Conservation (phyloP, 2,329 filamentous ascomycete species). For the Ascochyta koolunga region DNA sequence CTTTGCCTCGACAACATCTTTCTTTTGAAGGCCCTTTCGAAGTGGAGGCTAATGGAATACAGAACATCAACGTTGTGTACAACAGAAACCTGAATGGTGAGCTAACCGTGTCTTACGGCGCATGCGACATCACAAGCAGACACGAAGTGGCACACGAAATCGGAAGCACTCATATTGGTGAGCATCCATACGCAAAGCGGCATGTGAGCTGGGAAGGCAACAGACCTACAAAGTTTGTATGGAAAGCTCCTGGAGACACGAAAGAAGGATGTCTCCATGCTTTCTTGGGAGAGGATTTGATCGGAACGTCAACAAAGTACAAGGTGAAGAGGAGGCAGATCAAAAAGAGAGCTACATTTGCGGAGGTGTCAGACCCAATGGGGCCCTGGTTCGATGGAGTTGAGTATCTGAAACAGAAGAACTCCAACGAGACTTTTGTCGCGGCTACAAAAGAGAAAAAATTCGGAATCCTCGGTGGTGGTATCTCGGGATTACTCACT, state of each 20-base stretch:
- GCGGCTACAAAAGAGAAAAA: conserved; percentile 58
- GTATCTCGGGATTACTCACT: conserved; percentile 67
- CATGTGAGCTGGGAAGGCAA: conserved; percentile 22
- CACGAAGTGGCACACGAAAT: conserved; percentile 20
- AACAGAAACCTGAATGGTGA: conserved; percentile 24
- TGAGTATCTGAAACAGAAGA: conserved; percentile 58
- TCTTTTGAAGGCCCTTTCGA: conserved; percentile 4
- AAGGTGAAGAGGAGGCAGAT: conserved; percentile 29
- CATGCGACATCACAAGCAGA: conserved; percentile 15
- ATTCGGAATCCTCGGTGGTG: conserved; percentile 67
- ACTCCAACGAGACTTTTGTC: conserved; percentile 57
- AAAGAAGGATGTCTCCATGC: conserved; percentile 49
- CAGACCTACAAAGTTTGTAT: conserved; percentile 46
- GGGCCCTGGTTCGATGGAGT: conserved; percentile 70
- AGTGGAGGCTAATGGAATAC: conserved; percentile 7
- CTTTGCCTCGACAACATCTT: not conserved
- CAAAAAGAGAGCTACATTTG: conserved; percentile 34
- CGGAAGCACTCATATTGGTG: conserved; percentile 28
- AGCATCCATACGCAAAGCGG: conserved; percentile 27
- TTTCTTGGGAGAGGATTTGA: conserved; percentile 40
- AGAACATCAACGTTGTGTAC: conserved; percentile 29
- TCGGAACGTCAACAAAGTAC: conserved; percentile 45
- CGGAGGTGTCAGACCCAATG: conserved; percentile 57
- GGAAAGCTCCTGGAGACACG: conserved; percentile 47
- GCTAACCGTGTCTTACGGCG: conserved; percentile 30